Conservation (phyloP, 352 stramenopile genomes). For the Pythium coloratum region DNA sequence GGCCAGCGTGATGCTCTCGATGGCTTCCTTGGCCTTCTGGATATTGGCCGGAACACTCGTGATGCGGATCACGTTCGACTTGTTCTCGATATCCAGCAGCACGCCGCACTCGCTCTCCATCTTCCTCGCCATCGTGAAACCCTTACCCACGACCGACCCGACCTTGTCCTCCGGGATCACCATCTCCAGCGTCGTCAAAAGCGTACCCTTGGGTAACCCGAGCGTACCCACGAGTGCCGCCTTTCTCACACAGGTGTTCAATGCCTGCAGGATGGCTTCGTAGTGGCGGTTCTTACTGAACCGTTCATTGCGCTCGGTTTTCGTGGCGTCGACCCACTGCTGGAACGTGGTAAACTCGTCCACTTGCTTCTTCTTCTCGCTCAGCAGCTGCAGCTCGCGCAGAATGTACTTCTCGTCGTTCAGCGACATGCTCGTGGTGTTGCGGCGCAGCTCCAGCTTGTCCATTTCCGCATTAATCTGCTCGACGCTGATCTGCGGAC, state of each 20-base stretch:
- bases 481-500: slow-evolving; percentile 51
- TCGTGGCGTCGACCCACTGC: slow-evolving; percentile 49
- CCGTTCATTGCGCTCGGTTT: slow-evolving; percentile 54
- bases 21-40: slow-evolving; percentile 36
- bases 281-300: slow-evolving; percentile 56
- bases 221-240: slow-evolving; percentile 51
- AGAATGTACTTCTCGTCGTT: slow-evolving; percentile 72
- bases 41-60: slow-evolving; percentile 54
- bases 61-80: slow-evolving; percentile 52
- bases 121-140: slow-evolving; percentile 53
- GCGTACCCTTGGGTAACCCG: slow-evolving; percentile 24
- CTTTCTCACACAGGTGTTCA: slow-evolving; percentile 52
- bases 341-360: slow-evolving; percentile 59
- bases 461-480: slow-evolving; percentile 58
- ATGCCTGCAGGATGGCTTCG: slow-evolving; percentile 50
- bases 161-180: slow-evolving; percentile 61
- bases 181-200: slow-evolving; percentile 56
- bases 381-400: slow-evolving; percentile 63
- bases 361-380: slow-evolving; percentile 55
- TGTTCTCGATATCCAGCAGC: slow-evolving; percentile 65
- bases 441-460: slow-evolving; percentile 57
- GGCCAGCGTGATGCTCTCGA: slow-evolving; percentile 74
- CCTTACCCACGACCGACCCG: slow-evolving; percentile 66
- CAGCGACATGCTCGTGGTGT: slow-evolving; percentile 72
- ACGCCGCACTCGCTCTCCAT: slow-evolving; percentile 58